A percentile compares a stretch with the other conserved stretches of the same genome.
These are phyloP conservation scores for Lasiosphaeriaceae sp. DNA, from an alignment of 495 filamentous ascomycete species.

Conservation along the genomic window DNA sequence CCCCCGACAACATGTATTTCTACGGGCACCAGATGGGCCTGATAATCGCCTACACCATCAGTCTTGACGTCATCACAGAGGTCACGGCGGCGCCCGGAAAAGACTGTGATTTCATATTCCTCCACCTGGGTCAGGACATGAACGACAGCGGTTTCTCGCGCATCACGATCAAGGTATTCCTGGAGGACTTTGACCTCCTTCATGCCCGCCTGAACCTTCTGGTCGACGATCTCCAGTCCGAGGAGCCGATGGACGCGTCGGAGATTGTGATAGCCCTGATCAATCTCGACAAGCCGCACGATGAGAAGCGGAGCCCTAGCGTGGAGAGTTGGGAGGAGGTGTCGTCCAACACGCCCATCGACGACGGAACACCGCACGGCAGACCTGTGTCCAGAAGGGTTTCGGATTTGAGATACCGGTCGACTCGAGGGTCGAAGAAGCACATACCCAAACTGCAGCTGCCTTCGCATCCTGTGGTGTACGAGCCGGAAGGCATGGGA, in stretches of 20 bases:
- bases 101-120: constrained; percentile 89
- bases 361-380: constrained; percentile 45
- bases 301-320: constrained; percentile 61
- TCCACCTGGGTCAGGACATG: constrained; percentile 68
- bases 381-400: constrained; percentile 38
- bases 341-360: constrained; percentile 59
- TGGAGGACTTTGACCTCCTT: constrained; percentile 79
- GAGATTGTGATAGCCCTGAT: constrained; percentile 46
- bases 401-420: constrained; percentile 55
- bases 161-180: constrained; percentile 84
- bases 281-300: constrained; percentile 59
- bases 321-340: constrained; percentile 94
- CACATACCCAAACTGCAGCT: constrained; percentile 75
- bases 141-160: constrained; percentile 61
- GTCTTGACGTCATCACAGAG: constrained; percentile 72
- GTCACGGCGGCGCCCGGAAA: constrained; percentile 85
- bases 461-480: constrained; percentile 75
- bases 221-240: constrained; percentile 67
- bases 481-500: constrained; percentile 77
- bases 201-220: constrained; percentile 80
- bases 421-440: constrained; percentile 47
- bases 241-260: constrained; percentile 53
- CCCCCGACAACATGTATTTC: constrained; percentile 82
- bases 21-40: constrained; percentile 94
- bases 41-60: constrained; percentile 72